Percentiles rank a stretch among this genome's conserved stretches.
These are phyloP conservation scores for Coniochaeta sp. DNA, from an alignment of 2,329 filamentous ascomycete genomes.

Conservation along the genomic window DNA sequence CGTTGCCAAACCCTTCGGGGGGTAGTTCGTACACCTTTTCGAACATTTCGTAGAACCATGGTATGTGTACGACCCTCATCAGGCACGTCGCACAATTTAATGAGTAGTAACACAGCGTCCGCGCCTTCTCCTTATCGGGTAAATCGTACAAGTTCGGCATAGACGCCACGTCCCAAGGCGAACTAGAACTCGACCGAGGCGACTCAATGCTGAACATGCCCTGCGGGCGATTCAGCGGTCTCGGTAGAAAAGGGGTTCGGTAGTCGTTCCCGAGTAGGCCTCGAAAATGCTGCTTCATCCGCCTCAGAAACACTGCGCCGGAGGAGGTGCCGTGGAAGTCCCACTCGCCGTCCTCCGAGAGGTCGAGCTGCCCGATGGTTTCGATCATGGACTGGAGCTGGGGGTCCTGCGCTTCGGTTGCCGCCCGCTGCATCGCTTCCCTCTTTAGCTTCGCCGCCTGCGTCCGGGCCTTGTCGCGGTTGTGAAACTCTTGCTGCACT, in stretches of 20 bases:
- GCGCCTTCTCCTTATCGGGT: constrained; percentile 54
- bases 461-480: constrained; percentile 43
- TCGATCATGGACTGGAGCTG: constrained; percentile 92
- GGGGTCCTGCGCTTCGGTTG: constrained; percentile 40
- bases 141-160: constrained; percentile 57
- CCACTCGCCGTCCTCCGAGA: constrained; percentile 87
- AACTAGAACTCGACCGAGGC: constrained; percentile 56
- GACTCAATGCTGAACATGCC: constrained; percentile 59
- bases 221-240: constrained; percentile 33
- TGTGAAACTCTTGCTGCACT: constrained; percentile 61
- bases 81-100: constrained; percentile 51
- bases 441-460: constrained; percentile 34
- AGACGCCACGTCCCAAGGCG: constrained; percentile 49
- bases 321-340: constrained; percentile 95
- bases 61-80: constrained; percentile 69
- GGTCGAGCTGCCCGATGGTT: constrained; percentile 83
- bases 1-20: constrained; percentile 52
- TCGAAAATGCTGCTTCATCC: constrained; percentile 83
- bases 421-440: constrained; percentile 17
- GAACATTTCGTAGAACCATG: constrained; percentile 70
- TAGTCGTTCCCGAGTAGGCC: constrained; percentile 62
- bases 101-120: constrained; percentile 46
- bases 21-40: constrained; percentile 70
- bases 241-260: constrained; percentile 52
- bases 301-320: constrained; percentile 77